Conservation (phyloP, 495 filamentous ascomycete species). For the Trichoderma reesei region DNA sequence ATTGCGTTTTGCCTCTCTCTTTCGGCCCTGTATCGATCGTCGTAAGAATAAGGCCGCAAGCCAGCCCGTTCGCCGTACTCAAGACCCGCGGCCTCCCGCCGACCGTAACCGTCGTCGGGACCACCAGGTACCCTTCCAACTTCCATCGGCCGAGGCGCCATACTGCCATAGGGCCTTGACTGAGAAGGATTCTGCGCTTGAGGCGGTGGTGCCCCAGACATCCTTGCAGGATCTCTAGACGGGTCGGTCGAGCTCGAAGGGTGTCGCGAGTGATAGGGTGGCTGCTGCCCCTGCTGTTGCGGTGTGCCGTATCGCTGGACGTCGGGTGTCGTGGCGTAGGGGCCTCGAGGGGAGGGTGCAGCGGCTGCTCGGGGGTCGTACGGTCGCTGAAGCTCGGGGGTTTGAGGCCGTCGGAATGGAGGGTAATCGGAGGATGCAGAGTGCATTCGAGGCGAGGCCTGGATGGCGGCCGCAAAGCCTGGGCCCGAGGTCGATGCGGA, state of each 20-base stretch:
- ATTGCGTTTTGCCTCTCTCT: constrained; percentile 29
- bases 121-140: constrained; percentile 23
- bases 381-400: constrained; percentile 53
- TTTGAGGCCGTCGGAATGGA: constrained; percentile 58
- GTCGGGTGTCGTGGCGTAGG: constrained; percentile 37
- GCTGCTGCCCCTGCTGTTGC: constrained; percentile 33
- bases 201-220: constrained; percentile 29
- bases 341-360: constrained; percentile 38
- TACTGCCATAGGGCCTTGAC: constrained; percentile 36
- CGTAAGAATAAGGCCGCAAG: constrained; percentile 28
- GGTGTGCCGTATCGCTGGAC: constrained; percentile 46
- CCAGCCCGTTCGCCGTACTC: constrained; percentile 42
- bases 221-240: constrained; percentile 31
- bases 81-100: constrained; percentile 23
- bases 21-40: constrained; percentile 25
- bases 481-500: constrained; percentile 37
- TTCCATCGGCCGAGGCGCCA: constrained; percentile 30
- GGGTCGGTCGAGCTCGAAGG: constrained; percentile 25
- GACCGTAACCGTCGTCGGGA: constrained; percentile 31
- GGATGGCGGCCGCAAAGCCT: constrained; percentile 33
- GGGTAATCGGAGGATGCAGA: constrained; percentile 42
- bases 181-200: constrained; percentile 39
- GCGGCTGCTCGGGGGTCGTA: constrained; percentile 39
- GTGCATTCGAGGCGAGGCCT: constrained; percentile 45
- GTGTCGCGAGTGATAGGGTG: constrained; percentile 14